Evolutionary conservation across 768 basidiomycete species (phyloP), one percentile per base, ranked within the genome.

Genomic region (Trametes cinnabarina): DNA sequence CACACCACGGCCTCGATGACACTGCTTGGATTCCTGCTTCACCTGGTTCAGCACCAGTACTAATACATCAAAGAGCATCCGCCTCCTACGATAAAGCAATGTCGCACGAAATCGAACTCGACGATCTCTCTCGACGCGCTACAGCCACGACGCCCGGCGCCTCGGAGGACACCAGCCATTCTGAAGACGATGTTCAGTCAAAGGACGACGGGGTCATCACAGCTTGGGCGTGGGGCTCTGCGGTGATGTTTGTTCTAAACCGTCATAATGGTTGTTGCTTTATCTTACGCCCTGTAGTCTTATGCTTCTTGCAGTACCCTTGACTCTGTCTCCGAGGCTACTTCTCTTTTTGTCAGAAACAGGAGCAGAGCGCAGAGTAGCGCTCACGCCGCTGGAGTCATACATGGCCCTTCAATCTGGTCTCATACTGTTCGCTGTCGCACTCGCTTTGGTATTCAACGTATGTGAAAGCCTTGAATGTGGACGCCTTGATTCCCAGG

Each of bases 381-480:
- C 71, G 19, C 77, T 90, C 47, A 88, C 89, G 2, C 73, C 83
- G 3, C 77, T 92, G 32, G 90, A 92, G 67, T 72, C 76, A 22
- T 90, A 87, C 71, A 79, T 93, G 42, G 77, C 84, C 14, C 68
- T 81, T n/a, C 84, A 89, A 35, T 77, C 86, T 54, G 87, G 85
- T 17, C 76, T 92, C 43, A 73, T 84, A 63, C 75, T 90, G 14
- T 73, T 77, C 43, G 80, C 81, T 6, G 65, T 86, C 8, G 78
- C 84, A 10, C 37, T 84, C 15, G 77, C 83, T 34, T 71, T 89
- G 30, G 66, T 92, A 20, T 69, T 87, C 60, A 80, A 84, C 67
- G 88, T 87, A 66, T 55, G 76, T 67, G 32, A 12, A 32, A 6
- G 30, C 7, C 30, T 12, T 32, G 6, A 32, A 6, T 32, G 30